Conservation (phyloP, 345 rosid species). For the Noccaea caerulescens region DNA sequence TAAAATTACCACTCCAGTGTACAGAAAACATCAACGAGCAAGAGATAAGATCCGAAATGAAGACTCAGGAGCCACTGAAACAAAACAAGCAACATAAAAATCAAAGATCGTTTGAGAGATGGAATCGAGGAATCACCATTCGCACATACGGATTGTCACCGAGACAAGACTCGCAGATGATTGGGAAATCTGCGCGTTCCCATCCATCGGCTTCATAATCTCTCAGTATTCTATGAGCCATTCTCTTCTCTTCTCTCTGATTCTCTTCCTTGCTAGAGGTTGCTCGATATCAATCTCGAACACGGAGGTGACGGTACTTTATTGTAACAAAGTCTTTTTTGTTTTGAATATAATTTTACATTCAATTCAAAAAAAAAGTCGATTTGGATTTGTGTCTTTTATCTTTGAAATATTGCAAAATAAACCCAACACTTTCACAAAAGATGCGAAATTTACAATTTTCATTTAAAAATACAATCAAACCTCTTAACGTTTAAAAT, state of each 20-base stretch:
- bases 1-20: not conserved
- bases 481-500: not conserved
- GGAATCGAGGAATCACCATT: conserved; percentile 55
- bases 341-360: no score
- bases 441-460: not conserved
- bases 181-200: conserved; percentile 98
- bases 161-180: conserved; percentile 91
- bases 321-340: no score
- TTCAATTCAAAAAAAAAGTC: no score
- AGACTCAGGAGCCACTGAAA: not conserved
- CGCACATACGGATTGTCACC: conserved; percentile 96
- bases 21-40: conserved; percentile 10
- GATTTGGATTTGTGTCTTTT: conserved; percentile 7
- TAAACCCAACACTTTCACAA: not conserved
- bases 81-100: not conserved
- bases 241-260: conserved; percentile 17
- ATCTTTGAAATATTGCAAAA: conserved; percentile 3
- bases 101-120: not conserved
- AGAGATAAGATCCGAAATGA: not conserved
- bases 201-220: conserved; percentile 91
- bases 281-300: conserved; percentile 5
- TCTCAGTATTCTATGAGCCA: conserved; percentile 89
- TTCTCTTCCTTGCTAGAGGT: conserved; percentile 3
- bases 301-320: conserved; percentile 6
- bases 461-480: not conserved